Base-by-base conservation (phyloP, 1,139 yeast species). In the Wickerhamomyces sp. region DNA sequence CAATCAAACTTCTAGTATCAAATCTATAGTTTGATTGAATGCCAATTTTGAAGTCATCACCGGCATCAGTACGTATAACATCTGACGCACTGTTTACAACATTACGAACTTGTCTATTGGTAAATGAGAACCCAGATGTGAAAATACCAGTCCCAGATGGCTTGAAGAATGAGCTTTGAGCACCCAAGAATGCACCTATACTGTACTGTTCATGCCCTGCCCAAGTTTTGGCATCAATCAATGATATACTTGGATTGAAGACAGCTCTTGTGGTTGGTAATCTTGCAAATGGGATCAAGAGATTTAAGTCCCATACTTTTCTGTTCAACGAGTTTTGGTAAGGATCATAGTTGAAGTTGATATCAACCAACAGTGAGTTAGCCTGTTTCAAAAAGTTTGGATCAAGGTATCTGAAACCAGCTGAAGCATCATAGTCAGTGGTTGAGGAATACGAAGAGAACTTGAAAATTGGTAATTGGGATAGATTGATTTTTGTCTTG, bases 381-480 rank as follows among this genome's bases (percentile, higher is more conserved):
- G 68, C 66, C 15, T 58, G 57, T 15, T 64, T 61, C 2, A 62
- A 45, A 13, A 56, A 50, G 46, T 65, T 65, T 44, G 64, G 59
- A 29, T 57, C 53, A 5, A 57, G 46, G 40, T 58, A 54, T 34
- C 59, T 58, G 37, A 57, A 49, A 32, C 61, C 62, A 37, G 51
- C 47, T 10, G 59, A 49, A 2, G 61, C 56, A 37, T 55, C 54
- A 27, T 51, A 47, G 36, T 62, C 64, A 1, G 59, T 54, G 9
- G 58, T 58, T 18, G 50, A 46, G 11, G 63, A 53, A 32, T 53
- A 54, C 2, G 58, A 49, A 2, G 58, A 45, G 37, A 53, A 55
- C 36, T 52, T 56, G 49, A 56, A 55, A 33, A 55, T 44, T 11
- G 57, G 53, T 4, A 56, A 44, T 33, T 61, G 62, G 3, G 52